A percentile compares a stretch with the other conserved stretches of the same genome.
These are phyloP conservation scores for Cryptococcus hybrid DNA, from an alignment of 1,284 basidiomycete genomes.

Conservation along the genomic window DNA sequence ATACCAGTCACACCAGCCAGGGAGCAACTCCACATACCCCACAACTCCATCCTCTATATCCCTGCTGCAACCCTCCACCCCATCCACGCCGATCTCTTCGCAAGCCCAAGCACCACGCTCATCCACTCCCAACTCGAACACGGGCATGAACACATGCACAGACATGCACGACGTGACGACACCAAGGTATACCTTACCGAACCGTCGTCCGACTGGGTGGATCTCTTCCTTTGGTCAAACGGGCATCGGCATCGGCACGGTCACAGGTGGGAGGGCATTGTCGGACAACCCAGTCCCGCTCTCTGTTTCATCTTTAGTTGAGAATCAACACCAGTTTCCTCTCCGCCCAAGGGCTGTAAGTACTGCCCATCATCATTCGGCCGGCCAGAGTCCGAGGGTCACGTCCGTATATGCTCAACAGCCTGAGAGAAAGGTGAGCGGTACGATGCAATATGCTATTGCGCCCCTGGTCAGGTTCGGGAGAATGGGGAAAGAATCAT, in stretches of 20 bases:
- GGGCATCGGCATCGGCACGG: too few relatives aligned
- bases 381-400: neutral
- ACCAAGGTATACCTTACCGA: neutral
- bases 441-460: conserved; percentile 18
- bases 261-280: neutral
- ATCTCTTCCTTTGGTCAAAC: conserved; percentile 11
- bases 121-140: neutral
- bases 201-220: conserved; percentile 13
- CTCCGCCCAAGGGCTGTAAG: too few relatives aligned
- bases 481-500: too few relatives aligned
- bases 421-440: conserved; percentile 11
- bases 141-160: neutral
- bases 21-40: too few relatives aligned
- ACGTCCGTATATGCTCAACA: neutral
- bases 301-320: too few relatives aligned
- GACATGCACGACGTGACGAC: neutral
- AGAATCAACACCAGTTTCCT: too few relatives aligned
- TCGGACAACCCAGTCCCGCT: neutral
- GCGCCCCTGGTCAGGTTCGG: neutral
- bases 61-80: neutral
- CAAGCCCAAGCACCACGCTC: neutral
- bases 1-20: too few relatives aligned
- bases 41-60: neutral
- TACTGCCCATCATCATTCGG: too few relatives aligned
- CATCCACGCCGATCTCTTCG: neutral